phyloP scores from a whole-genome alignment of 768 basidiomycete genomes.

The Leucogyrophana mollusca region DNA sequence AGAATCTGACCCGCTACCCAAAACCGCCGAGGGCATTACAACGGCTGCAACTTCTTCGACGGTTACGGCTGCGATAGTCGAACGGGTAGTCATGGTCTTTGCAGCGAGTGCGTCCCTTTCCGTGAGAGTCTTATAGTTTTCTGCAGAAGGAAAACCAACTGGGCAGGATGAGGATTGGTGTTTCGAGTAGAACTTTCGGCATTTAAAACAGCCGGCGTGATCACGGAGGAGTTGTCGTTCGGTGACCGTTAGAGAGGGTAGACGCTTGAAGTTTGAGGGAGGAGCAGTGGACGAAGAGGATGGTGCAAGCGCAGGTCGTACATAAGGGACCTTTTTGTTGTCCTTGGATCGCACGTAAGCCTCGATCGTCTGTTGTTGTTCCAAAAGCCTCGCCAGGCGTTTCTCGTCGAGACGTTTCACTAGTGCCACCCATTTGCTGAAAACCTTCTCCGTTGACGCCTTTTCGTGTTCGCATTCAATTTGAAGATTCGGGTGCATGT shows the following conservation, averaged over 20 bases:
- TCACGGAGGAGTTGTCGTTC: constrained; percentile 13
- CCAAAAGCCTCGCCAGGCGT: not conserved
- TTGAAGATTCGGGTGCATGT: constrained; percentile 12
- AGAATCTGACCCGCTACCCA: constrained; percentile 10
- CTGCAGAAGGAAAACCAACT: constrained; percentile 13
- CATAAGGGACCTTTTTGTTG: not conserved
- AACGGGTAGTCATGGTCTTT: not conserved
- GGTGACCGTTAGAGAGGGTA: constrained; percentile 2
- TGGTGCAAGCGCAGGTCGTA: not conserved
- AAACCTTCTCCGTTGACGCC: not conserved
- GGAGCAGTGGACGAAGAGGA: not conserved
- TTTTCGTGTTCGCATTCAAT: not conserved
- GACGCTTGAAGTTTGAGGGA: not conserved
- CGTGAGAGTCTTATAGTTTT: constrained; percentile 16
- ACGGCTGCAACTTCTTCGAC: constrained; percentile 2
- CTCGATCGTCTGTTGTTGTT: not conserved
- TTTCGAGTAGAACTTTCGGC: constrained; percentile 9
- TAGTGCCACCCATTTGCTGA: constrained; percentile 1
- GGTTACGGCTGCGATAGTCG: not conserved
- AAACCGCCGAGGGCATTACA: not conserved
- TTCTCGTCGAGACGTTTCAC: constrained; percentile 2
- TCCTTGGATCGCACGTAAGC: not conserved
- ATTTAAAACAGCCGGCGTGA: constrained; percentile 25
- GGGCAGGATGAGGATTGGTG: constrained; percentile 17
- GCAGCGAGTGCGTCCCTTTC: constrained; percentile 1